Evolutionary conservation across 352 stramenopile species (phyloP).

Genomic region (Phytophthora crassamura): DNA sequence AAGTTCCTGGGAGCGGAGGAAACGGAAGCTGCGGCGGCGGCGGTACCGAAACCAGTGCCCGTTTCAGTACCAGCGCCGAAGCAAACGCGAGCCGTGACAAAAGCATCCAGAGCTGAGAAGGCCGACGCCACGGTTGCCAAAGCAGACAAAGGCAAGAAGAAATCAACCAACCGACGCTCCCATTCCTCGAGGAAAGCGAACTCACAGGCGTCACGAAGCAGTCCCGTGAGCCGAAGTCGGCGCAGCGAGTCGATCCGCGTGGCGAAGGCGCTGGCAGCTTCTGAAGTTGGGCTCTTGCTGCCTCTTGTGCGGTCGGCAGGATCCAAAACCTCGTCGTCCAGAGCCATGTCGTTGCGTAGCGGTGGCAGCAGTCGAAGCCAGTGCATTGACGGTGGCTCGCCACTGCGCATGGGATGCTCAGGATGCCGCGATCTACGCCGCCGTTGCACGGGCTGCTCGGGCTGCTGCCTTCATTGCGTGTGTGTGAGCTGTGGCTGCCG

Average conservation of each 20-base stretch:
- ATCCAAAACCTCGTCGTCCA: conserved; percentile 25
- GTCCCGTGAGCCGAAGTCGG: conserved; percentile 20
- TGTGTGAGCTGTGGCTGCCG: conserved; percentile 74
- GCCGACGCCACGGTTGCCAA: conserved; percentile 11
- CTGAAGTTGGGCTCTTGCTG: conserved; percentile 17
- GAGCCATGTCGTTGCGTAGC: conserved; percentile 29
- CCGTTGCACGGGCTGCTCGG: conserved; percentile 67
- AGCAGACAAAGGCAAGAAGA: conserved; percentile 8
- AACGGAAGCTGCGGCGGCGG: background rate
- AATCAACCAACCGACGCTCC: conserved; percentile 13
- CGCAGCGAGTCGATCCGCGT: conserved; percentile 39
- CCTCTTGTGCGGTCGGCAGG: conserved; percentile 16
- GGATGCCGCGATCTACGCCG: conserved; percentile 66
- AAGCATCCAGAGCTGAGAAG: conserved; percentile 24
- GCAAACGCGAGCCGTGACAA: conserved; percentile 13
- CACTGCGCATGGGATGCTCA: conserved; percentile 68
- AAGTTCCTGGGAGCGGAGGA: conserved; percentile 63
- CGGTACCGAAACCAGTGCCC: conserved; percentile 6
- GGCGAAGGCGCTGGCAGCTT: conserved; percentile 37
- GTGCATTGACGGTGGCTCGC: conserved; percentile 25
- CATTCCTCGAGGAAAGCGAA: conserved; percentile 26
- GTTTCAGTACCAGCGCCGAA: conserved; percentile 1
- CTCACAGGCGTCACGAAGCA: conserved; percentile 17
- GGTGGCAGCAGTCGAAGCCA: conserved; percentile 16
- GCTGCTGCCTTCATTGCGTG: conserved; percentile 75